Evolutionary conservation across 2,329 filamentous ascomycete species (phyloP).

Genomic region (Bisporella sp.): DNA sequence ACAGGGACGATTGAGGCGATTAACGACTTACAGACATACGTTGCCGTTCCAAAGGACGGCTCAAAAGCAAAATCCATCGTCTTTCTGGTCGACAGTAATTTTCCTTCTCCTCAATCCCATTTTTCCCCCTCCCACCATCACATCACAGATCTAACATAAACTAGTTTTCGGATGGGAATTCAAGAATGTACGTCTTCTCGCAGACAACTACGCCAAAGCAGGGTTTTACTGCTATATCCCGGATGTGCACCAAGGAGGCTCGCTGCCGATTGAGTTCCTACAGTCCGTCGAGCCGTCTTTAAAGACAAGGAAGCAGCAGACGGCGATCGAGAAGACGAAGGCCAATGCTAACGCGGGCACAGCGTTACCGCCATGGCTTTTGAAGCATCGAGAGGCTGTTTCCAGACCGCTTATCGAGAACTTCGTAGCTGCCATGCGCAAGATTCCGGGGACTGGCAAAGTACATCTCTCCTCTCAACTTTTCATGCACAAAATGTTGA

Average conservation of each 20-base stretch:
- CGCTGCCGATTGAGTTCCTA: conserved; percentile 32
- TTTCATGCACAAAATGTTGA: too few species aligned
- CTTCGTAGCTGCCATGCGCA: conserved; percentile 33
- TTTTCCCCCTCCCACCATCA: background rate
- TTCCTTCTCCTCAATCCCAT: background rate
- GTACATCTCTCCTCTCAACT: too few species aligned
- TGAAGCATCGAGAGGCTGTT: conserved; percentile 35
- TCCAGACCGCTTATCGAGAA: conserved; percentile 35
- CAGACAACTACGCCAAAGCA: conserved; percentile 39
- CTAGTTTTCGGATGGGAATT: conserved; percentile 41
- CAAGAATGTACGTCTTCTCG: conserved; percentile 38
- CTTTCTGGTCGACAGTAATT: conserved; percentile 36
- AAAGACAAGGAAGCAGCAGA: conserved; percentile 29
- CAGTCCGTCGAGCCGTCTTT: conserved; percentile 36
- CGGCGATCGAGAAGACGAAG: conserved; percentile 32
- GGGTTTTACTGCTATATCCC: conserved; percentile 39
- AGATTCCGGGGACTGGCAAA: conserved; percentile 32
- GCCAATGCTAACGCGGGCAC: conserved; percentile 33
- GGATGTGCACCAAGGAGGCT: conserved; percentile 36
- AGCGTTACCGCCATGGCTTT: conserved; percentile 35
- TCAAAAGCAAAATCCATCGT: conserved; percentile 37
- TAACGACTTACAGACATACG: conserved; percentile 33
- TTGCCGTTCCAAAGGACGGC: conserved; percentile 34
- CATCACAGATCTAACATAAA: background rate
- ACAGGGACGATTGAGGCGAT: conserved; percentile 30